These are phyloP conservation scores for Bruguiera gymnorhiza DNA, from an alignment of 345 rosid species.

Conservation along the genomic window DNA sequence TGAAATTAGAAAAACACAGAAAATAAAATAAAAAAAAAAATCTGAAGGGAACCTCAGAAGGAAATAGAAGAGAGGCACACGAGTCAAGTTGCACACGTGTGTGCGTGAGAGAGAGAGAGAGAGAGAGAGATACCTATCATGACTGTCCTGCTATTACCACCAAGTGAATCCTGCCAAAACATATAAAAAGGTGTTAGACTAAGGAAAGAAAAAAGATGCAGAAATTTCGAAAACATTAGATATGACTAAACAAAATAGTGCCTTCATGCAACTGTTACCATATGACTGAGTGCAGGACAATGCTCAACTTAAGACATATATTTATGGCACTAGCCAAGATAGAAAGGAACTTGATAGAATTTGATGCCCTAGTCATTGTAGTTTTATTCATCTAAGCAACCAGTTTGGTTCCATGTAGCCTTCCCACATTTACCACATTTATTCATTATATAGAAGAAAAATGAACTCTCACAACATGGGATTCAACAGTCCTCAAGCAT, in stretches of 20 bases:
- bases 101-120: background rate
- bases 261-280: background rate
- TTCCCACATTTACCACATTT: too few relatives aligned
- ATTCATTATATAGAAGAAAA: too few relatives aligned
- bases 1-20: background rate
- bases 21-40: background rate
- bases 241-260: too few relatives aligned
- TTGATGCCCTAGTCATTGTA: background rate
- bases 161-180: constrained; percentile 89
- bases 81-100: background rate
- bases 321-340: background rate
- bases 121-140: constrained; percentile 71
- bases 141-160: constrained; percentile 97
- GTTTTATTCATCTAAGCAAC: background rate
- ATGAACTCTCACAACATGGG: background rate
- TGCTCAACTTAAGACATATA: background rate
- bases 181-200: constrained; percentile 1
- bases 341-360: background rate
- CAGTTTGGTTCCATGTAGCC: background rate
- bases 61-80: constrained; percentile 1
- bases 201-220: background rate
- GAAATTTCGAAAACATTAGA: too few relatives aligned
- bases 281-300: background rate
- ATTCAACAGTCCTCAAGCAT: background rate
- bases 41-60: background rate